A percentile compares a stretch with the other conserved stretches of the same genome.
phyloP scores from a whole-genome alignment of 192 early-diverging fungal species.

The Coemansia erecta region DNA sequence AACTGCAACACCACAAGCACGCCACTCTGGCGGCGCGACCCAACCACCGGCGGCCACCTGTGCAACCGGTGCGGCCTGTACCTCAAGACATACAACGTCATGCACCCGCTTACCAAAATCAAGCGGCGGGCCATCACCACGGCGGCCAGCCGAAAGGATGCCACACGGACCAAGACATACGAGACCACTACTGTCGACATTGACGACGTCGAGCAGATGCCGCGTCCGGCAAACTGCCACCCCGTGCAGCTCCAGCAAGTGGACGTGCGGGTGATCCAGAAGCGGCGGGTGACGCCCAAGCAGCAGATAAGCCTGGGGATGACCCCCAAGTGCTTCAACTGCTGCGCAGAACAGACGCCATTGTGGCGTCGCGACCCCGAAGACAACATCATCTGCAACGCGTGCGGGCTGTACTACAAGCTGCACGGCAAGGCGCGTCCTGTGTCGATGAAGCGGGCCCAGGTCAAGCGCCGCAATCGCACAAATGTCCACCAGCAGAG shows the following conservation, averaged over 20 bases:
- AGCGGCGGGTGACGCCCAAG: slow-evolving; percentile 46
- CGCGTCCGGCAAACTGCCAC: slow-evolving; percentile 44
- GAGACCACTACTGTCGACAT: slow-evolving; percentile 44
- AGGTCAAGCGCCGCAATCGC: slow-evolving; percentile 90
- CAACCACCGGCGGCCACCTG: slow-evolving; percentile 64
- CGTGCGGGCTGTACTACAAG: slow-evolving; percentile 95
- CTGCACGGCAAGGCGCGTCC: slow-evolving; percentile 89
- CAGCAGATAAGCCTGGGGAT: slow-evolving; percentile 51
- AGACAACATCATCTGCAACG: slow-evolving; percentile 93
- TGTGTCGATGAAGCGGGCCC: slow-evolving; percentile 81
- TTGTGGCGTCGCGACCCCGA: slow-evolving; percentile 92
- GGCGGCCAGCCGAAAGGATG: neutral
- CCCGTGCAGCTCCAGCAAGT: slow-evolving; percentile 30
- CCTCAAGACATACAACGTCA: slow-evolving; percentile 52
- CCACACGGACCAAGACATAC: slow-evolving; percentile 33
- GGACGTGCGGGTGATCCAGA: slow-evolving; percentile 3
- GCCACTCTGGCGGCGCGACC: slow-evolving; percentile 73
- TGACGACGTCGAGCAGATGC: slow-evolving; percentile 67
- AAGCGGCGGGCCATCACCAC: slow-evolving; percentile 39
- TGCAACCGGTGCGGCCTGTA: slow-evolving; percentile 77
- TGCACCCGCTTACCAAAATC: slow-evolving; percentile 46
- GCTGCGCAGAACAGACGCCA: slow-evolving; percentile 83
- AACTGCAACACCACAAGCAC: slow-evolving; percentile 79
- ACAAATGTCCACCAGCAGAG: slow-evolving; percentile 4
- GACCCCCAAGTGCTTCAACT: slow-evolving; percentile 72